phyloP scores from a whole-genome alignment of 2,329 filamentous ascomycete species.

The Alternaria consortialis region DNA sequence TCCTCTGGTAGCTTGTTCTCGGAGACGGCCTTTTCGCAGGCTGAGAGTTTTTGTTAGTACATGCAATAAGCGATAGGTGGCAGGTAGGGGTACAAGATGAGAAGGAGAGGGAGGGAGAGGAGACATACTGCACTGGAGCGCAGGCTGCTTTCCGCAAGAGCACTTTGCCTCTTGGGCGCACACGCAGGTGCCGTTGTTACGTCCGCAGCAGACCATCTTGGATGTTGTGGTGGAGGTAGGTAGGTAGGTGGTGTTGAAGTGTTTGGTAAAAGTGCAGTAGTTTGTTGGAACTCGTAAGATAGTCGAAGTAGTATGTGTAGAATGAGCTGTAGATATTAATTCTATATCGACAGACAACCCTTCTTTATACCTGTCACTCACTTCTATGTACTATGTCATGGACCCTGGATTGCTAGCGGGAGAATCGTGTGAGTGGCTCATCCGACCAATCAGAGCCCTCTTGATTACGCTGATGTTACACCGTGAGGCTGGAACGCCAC shows the following conservation, averaged over 20 bases:
- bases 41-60: constrained; percentile 29
- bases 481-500: constrained; percentile 32
- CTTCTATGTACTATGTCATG: constrained; percentile 24
- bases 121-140: constrained; percentile 75
- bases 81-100: not conserved
- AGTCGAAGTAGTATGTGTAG: not conserved
- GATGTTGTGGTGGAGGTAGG: constrained; percentile 22
- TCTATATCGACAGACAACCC: constrained; percentile 3
- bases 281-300: constrained; percentile 1
- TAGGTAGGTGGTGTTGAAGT: not conserved
- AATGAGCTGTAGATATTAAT: constrained; percentile 1
- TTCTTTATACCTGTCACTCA: constrained; percentile 33
- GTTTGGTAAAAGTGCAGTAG: constrained; percentile 3
- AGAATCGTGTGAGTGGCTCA: constrained; percentile 31
- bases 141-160: constrained; percentile 89
- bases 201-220: constrained; percentile 67
- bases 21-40: constrained; percentile 75
- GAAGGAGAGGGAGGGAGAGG: constrained; percentile 13
- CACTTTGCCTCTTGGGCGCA: constrained; percentile 71
- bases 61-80: not conserved
- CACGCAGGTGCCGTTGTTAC: constrained; percentile 64
- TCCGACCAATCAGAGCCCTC: constrained; percentile 39
- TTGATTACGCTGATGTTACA: constrained; percentile 39
- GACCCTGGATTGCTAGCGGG: constrained; percentile 24
- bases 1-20: constrained; percentile 73